Evolutionary conservation across 345 rosid genomes (phyloP).

Genomic region (Murraya koenigii): DNA sequence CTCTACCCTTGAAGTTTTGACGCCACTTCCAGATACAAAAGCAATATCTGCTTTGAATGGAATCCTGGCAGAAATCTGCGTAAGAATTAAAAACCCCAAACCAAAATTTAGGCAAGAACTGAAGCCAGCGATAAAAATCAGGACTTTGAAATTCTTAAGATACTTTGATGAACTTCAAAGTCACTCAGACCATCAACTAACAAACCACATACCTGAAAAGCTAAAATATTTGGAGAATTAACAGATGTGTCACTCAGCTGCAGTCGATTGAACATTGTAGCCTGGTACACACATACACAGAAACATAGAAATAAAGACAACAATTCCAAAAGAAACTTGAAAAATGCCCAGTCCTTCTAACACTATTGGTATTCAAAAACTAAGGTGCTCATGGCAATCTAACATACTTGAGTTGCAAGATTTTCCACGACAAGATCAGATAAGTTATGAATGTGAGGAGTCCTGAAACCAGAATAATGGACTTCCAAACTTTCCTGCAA

Average conservation of each 20-base stretch:
- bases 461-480: slow-evolving; percentile 83
- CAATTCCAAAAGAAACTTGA: slow-evolving; percentile 12
- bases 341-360: slow-evolving; percentile 4
- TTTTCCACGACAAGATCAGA: slow-evolving; percentile 69
- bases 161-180: slow-evolving; percentile 2
- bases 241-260: slow-evolving; percentile 64
- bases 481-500: slow-evolving; percentile 57
- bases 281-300: slow-evolving; percentile 33
- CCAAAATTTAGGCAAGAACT: slow-evolving; percentile 7
- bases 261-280: slow-evolving; percentile 39
- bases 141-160: slow-evolving; percentile 10
- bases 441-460: slow-evolving; percentile 76
- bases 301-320: slow-evolving; percentile 9
- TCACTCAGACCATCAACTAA: not conserved
- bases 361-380: slow-evolving; percentile 7
- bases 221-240: slow-evolving; percentile 58
- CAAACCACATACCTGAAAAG: slow-evolving; percentile 63
- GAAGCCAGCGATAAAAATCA: slow-evolving; percentile 8
- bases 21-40: slow-evolving; percentile 62
- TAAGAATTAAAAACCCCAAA: slow-evolving; percentile 12
- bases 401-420: slow-evolving; percentile 60
- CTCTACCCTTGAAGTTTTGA: slow-evolving; percentile 39
- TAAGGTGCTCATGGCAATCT: slow-evolving; percentile 1
- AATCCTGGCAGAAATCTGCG: slow-evolving; percentile 64
- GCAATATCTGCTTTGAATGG: slow-evolving; percentile 68